Base-by-base conservation (phyloP, 306 rosid species). In the Quercus rubra region DNA sequence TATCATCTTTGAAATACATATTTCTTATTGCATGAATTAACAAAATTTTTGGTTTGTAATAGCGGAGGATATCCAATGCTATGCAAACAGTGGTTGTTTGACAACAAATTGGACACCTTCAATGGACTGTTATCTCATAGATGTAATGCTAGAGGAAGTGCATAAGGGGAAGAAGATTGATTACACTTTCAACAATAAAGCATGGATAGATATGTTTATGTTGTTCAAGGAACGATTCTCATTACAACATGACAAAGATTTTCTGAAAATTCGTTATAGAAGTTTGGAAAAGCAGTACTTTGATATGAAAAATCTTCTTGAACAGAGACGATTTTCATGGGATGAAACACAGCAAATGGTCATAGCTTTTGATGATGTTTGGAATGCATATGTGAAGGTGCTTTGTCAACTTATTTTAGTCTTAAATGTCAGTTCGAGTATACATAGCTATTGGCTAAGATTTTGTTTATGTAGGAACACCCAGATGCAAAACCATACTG, bases 361-460 rank as follows among this genome's bases (percentile, higher is more conserved):
- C 79, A 76, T 62, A 59, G 91, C 88, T 17, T 73, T 25, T 41
- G 85, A 81, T 77, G 84, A 88, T 74, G 85, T 82, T 75, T 89
- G 93, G 91, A 82, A 86, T 77, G 83, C 88, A 54, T 87, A 87
- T 75, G 68, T 89, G 31, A 86, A 83, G 87, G 89, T 89, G 80
- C 57, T 31, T 55, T 59, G n/a, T 64, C 33, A 70, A 54, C 78
- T 76, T 62, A 20, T 80, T 84, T 74, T 73, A 49, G n/a, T 80
- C 38, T 67, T 21, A 35, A 79, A 67, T 64, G 35, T 18, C 5
- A 25, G 55, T 75, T 56, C 15, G 4, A 46, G 14, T 11, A 3
- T 46, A 10, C 4, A 3, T 46, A 11, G 1, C 52, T 46, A 46
- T 46, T 77, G 56, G 71, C 76, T 89, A 75, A 78, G 77, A 70